These are phyloP conservation scores for Paracorniculantispora psalliotae DNA, from an alignment of 2,329 filamentous ascomycete species.

Conservation along the genomic window DNA sequence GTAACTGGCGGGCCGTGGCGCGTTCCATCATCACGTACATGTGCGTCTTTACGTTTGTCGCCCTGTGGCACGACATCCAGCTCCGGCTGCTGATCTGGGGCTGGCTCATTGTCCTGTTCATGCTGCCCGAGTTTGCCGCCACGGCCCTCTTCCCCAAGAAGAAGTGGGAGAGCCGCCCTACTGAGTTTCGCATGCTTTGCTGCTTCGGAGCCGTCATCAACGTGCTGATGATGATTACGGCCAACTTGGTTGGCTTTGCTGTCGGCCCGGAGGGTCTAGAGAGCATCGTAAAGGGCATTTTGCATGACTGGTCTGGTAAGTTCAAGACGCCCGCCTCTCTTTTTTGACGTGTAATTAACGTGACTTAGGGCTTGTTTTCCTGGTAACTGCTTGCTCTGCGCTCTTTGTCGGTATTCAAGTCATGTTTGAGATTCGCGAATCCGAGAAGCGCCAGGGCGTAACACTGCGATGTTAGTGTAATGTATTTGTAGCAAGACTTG, in stretches of 20 bases:
- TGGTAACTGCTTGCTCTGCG: constrained; percentile 63
- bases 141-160: constrained; percentile 65
- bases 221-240: constrained; percentile 90
- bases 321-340: background rate
- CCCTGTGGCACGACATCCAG: constrained; percentile 96
- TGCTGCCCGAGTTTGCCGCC: constrained; percentile 79
- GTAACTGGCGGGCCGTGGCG: constrained; percentile 40
- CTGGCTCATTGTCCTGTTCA: constrained; percentile 92
- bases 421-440: constrained; percentile 93
- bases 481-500: background rate
- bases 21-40: constrained; percentile 70
- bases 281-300: constrained; percentile 68
- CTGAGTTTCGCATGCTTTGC: constrained; percentile 72
- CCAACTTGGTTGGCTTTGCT: constrained; percentile 92
- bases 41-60: constrained; percentile 91
- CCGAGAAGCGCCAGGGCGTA: constrained; percentile 76
- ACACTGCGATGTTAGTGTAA: constrained; percentile 66
- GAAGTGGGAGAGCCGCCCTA: constrained; percentile 65
- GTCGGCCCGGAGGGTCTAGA: constrained; percentile 84
- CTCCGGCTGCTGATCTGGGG: constrained; percentile 89
- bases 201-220: constrained; percentile 77
- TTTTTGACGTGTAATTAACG: background rate
- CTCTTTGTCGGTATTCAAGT: constrained; percentile 84
- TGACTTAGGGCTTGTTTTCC: constrained; percentile 63
- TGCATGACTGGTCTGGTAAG: constrained; percentile 66